Percentiles rank a stretch among this genome's conserved stretches.
phyloP scores from a whole-genome alignment of 495 filamentous ascomycete genomes.

The Staphylotrichum tortipilum region DNA sequence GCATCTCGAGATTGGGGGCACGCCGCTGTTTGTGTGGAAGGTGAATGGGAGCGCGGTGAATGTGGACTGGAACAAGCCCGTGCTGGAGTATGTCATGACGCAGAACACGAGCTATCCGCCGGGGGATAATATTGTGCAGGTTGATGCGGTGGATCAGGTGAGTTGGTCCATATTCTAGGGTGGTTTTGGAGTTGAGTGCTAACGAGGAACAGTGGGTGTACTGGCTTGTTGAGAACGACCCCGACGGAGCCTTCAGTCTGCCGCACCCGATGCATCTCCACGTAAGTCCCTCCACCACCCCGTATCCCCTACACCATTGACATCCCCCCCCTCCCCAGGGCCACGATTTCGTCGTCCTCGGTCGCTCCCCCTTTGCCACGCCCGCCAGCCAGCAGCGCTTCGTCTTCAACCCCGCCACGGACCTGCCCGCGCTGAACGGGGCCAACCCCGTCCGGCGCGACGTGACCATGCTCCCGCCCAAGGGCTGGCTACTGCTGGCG shows the following conservation, averaged over 20 bases:
- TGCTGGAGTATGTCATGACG: conserved; percentile 29
- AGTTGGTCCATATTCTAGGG: background rate
- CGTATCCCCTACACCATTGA: background rate
- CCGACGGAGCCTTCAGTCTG: conserved; percentile 25
- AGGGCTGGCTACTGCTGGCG: conserved; percentile 42
- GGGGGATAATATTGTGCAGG: conserved; percentile 30
- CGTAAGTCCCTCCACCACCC: conserved; percentile 4
- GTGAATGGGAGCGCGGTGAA: conserved; percentile 32
- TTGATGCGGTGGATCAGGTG: conserved; percentile 24
- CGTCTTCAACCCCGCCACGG: conserved; percentile 27
- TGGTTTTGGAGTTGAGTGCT: background rate
- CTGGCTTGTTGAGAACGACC: conserved; percentile 46
- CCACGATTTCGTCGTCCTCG: conserved; percentile 53
- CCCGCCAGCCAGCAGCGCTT: conserved; percentile 11
- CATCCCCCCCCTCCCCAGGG: conserved; percentile 27
- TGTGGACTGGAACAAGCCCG: conserved; percentile 37
- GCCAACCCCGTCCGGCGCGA: conserved; percentile 54
- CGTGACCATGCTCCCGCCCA: conserved; percentile 42
- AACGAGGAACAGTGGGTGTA: conserved; percentile 33
- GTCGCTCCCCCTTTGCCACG: conserved; percentile 23
- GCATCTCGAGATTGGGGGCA: conserved; percentile 12
- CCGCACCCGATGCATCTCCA: conserved; percentile 42
- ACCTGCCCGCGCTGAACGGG: conserved; percentile 26
- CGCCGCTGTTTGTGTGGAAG: conserved; percentile 32
- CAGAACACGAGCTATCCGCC: conserved; percentile 29